Percentiles rank a stretch among this genome's conserved stretches.
Evolutionary conservation across 352 stramenopile species (phyloP).

Genomic region (Pythium scleroteichum): DNA sequence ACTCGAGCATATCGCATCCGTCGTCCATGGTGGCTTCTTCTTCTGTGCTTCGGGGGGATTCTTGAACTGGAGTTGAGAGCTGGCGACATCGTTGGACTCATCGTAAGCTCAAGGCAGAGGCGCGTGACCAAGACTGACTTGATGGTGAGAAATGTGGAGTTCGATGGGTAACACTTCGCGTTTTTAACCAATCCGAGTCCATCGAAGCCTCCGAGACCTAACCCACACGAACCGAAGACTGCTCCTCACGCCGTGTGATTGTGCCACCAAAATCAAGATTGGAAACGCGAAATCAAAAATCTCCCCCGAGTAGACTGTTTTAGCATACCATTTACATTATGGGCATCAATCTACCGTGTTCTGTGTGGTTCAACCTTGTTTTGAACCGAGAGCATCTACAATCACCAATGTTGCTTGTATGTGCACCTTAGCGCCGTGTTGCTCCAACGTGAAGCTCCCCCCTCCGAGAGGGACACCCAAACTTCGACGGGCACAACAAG

Average conservation of each 20-base stretch:
- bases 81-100: not conserved
- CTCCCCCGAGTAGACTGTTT: no score
- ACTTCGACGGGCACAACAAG: not conserved
- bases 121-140: conserved; percentile 12
- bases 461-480: not conserved
- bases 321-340: no score
- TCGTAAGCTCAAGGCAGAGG: not conserved
- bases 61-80: conserved; percentile 11
- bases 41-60: not conserved
- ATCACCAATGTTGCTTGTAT: not conserved
- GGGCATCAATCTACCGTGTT: not conserved
- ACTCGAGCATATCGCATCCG: conserved; percentile 79
- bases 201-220: not conserved
- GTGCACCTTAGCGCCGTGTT: not conserved
- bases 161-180: conserved; percentile 3
- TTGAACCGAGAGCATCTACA: not conserved
- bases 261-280: no score
- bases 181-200: conserved; percentile 13
- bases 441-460: not conserved
- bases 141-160: conserved; percentile 16
- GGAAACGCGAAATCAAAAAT: no score
- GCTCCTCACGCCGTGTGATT: no score
- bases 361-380: not conserved
- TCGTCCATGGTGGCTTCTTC: conserved; percentile 48
- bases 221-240: not conserved